phyloP scores from a whole-genome alignment of 805 yeast genomes.

The Yarrowia osloensis region DNA sequence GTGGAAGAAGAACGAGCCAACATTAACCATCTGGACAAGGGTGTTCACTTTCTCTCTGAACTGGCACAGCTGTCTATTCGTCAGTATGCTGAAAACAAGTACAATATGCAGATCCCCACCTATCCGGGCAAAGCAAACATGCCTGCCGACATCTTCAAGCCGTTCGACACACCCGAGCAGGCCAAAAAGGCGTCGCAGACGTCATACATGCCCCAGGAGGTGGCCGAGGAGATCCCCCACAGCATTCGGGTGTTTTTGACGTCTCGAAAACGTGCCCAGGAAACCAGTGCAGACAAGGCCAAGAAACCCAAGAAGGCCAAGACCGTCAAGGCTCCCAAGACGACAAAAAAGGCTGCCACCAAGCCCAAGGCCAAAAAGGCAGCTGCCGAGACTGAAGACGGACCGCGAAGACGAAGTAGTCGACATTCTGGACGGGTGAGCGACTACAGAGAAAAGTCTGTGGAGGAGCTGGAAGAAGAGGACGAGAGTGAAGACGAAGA shows the following conservation, averaged over 20 bases:
- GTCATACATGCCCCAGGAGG: constrained; percentile 56
- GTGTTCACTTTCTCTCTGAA: constrained; percentile 65
- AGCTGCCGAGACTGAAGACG: constrained; percentile 34
- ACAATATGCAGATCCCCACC: constrained; percentile 66
- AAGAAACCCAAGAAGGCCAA: constrained; percentile 35
- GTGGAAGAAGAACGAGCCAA: constrained; percentile 35
- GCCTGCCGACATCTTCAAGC: constrained; percentile 68
- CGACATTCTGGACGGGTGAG: constrained; percentile 33
- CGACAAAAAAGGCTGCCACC: neutral
- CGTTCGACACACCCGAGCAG: constrained; percentile 57
- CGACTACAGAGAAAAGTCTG: constrained; percentile 33
- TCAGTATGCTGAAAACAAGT: constrained; percentile 55
- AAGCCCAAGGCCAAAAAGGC: constrained; percentile 2
- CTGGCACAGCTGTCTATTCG: constrained; percentile 66
- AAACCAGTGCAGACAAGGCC: neutral
- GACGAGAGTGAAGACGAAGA: constrained; percentile 34
- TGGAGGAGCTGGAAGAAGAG: constrained; percentile 35
- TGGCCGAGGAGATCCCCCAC: constrained; percentile 38
- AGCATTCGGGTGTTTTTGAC: constrained; percentile 24
- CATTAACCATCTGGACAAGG: constrained; percentile 43
- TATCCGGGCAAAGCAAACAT: constrained; percentile 80
- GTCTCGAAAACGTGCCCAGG: constrained; percentile 8
- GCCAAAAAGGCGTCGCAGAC: constrained; percentile 59
- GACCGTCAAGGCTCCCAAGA: constrained; percentile 31
- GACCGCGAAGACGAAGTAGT: constrained; percentile 33